Base-by-base conservation (phyloP, 176 grass and related monocot genomes). In the Chloris gayana region DNA sequence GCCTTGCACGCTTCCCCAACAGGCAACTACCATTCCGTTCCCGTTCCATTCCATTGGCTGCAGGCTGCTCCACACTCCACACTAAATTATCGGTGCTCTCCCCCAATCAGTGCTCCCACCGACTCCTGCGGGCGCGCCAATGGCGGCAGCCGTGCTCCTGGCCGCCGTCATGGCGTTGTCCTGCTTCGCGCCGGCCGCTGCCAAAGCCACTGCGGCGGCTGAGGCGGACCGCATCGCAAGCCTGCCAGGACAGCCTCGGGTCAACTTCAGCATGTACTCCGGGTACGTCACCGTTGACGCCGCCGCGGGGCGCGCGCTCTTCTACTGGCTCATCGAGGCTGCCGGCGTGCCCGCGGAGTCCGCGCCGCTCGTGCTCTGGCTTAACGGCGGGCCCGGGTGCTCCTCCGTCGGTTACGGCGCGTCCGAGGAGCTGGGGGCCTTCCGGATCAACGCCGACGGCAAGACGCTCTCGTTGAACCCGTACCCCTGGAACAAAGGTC, bases 371-470 rank as follows among this genome's bases (percentile, higher is more conserved):
- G 91, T 94, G 38, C 89, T 97, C 64, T 97, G 94, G 94, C 94
- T 97, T 72, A 97, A 97, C 70, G 94, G 94, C 26, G 95, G 95
- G 32, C 95, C 92, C 8, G 92, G 95, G 25, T 98, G 90, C 81
- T 98, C 95, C 24, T 98, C 95, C 19, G 64, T 98, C 25, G 95
- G 85, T 25, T 98, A 93, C 67, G 95, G 95, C 68, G 92, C 89
- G 0, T 94, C 92, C 5, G 95, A 98, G 82, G 92, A 98, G 85
- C 77, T 98, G 31, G 95, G 95, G 50, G 83, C 92, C 27, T 98
- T 98, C 78, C 86, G 88, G 46, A 91, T 94, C 85, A 87, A 87
- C 38, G 34, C 92, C 73, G 88, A 98, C 27, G 92, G 95, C 60
- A 47, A 38, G 70, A 76, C 88, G 8, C 90, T 98, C 46, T 92